Base-by-base conservation (phyloP, 306 rosid genomes). In the Casuarina glauca region DNA sequence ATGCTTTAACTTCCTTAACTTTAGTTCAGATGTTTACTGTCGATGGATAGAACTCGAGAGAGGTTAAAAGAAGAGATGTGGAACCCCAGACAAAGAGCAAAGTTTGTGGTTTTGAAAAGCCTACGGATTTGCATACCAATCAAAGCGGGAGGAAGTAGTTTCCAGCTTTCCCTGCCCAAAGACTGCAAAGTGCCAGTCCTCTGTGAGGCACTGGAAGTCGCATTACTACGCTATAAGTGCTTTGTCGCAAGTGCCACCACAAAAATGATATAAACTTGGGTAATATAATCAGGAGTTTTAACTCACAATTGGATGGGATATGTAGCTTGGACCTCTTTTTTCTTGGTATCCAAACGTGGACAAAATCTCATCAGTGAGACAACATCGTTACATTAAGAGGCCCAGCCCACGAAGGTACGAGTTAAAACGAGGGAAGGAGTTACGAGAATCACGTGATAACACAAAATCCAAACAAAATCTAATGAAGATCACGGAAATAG, bases 401-500 rank as follows among this genome's bases (percentile, higher is more conserved):
- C 76, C 71, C 76, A 71, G 82, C 72, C 78, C 77, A 75, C 62
- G 67, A 68, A 26, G 11, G 71, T 76, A 46, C 32, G 68, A 17
- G 54, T 11, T n/a, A 79, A 54, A 84, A 82, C 74, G 81, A 58
- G 69, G 20, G 70, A 19, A 71, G 60, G 54, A 74, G 79, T 79
- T 36, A 83, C 67, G 80, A 84, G 81, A 74, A 77, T 92, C 93
- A 87, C 93, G 96, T 80, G 97, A 89, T 83, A 84, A 79, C 75
- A 83, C 76, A 83, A 86, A 85, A 87, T 88, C 90, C 82, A 81
- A 74, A 78, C 67, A 80, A 89, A 84, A 86, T 86, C 92, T 69
- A 78, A 74, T 70, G 78, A 70, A 61, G 82, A 76, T 72, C 72
- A 66, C 39, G 57, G 75, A 79, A 73, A 20, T 70, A 36, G 79